These are phyloP conservation scores for Artemisia argyi DNA, from an alignment of 129 eudicot species.

Conservation along the genomic window DNA sequence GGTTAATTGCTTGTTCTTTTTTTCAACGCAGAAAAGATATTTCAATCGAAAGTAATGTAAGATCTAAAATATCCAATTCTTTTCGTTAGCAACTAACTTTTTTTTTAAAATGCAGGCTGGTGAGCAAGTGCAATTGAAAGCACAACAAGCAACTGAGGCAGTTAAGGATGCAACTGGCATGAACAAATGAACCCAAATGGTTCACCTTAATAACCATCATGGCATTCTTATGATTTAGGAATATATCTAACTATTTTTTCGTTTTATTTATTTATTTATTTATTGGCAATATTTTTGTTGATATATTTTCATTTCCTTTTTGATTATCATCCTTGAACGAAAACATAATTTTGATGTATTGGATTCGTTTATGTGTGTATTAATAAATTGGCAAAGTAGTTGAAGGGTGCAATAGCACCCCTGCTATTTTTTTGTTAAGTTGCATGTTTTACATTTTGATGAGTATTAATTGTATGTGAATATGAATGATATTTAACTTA, in stretches of 20 bases:
- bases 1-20: constrained; percentile 20
- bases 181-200: constrained; percentile 41
- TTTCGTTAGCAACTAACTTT: too few species aligned
- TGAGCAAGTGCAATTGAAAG: constrained; percentile 52
- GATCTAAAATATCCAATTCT: too few species aligned
- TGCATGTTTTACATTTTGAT: too few species aligned
- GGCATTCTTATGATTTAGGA: background rate
- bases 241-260: constrained; percentile 4
- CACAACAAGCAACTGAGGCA: constrained; percentile 62
- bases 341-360: background rate
- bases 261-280: background rate
- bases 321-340: background rate
- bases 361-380: background rate
- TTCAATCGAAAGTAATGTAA: too few species aligned
- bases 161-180: constrained; percentile 73
- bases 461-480: too few species aligned
- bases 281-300: constrained; percentile 21
- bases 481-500: too few species aligned
- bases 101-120: constrained; percentile 53
- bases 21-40: too few species aligned
- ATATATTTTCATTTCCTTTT: background rate
- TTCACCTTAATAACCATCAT: constrained; percentile 5
- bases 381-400: constrained; percentile 26
- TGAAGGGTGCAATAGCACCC: background rate
- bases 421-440: background rate